Evolutionary conservation across 176 grass and related monocot genomes (phyloP), one percentile per base, ranked within the genome.

Genomic region (Oryza meridionalis): DNA sequence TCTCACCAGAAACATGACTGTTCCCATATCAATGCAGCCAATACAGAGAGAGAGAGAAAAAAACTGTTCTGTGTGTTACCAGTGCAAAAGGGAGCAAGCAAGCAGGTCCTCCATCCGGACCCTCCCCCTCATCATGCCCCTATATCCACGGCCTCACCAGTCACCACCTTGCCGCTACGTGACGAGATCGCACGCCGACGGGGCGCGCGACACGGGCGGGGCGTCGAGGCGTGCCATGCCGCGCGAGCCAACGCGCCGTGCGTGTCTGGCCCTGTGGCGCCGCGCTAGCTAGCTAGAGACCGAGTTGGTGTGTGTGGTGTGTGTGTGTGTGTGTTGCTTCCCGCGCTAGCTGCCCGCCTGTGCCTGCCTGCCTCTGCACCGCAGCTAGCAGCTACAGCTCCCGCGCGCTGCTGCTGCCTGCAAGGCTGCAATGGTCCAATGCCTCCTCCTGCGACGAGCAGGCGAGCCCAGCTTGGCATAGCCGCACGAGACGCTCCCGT

Each of bases 401-500:
- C 12, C 46, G 29, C 62, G 42, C 5, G 38, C 24, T n/a, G n/a
- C 49, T 6, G 49, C 50, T 37, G 35, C 35, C 50, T 53, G 14
- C 50, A 53, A 49, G 13, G 46, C n/a, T 21, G 22, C 31, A 19
- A 13, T 73, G 86, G 86, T 77, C 65, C 80, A 65, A 42, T 63
- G 72, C 33, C 12, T 9, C 12, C 31, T 17, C 21, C 65, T 35
- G 58, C 10, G 21, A 9, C 26, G 51, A 19, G 25, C 72, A 38
- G 63, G 12, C 61, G 37, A 61, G 7, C 9, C 77, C 69, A 37
- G 55, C 64, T 71, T 51, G 81, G 81, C 13, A 58, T 58, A 62
- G 77, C 71, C 33, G 71, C 42, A 65, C 63, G 71, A 64, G 6
- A 67, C 70, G 38, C 69, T 29, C 69, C n/a, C 55, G 77, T 76